Evolutionary conservation across 2,329 filamentous ascomycete genomes (phyloP).

Genomic region (Chaetomiaceae sp.): DNA sequence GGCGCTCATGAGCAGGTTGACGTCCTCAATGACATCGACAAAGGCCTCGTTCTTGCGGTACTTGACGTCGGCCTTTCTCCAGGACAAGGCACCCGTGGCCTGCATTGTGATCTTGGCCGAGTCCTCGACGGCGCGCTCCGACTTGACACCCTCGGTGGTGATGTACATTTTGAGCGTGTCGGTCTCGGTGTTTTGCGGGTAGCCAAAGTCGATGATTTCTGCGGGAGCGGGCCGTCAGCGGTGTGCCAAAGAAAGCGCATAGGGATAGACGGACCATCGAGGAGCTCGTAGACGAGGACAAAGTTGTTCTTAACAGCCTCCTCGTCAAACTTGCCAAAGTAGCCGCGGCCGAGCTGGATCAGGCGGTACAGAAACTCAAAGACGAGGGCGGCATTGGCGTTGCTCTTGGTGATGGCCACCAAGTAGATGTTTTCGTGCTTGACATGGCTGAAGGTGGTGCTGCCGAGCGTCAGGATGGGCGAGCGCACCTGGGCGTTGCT

Average conservation of each 20-base stretch:
- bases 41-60: slow-evolving; percentile 99
- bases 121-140: slow-evolving; percentile 78
- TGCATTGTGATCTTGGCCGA: slow-evolving; percentile 99
- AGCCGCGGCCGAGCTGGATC: slow-evolving; percentile 84
- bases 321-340: slow-evolving; percentile 99
- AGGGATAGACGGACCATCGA: slow-evolving; percentile 63
- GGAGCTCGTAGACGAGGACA: slow-evolving; percentile 92
- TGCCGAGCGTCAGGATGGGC: slow-evolving; percentile 92
- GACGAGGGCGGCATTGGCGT: slow-evolving; percentile 95
- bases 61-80: slow-evolving; percentile 95
- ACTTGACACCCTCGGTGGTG: slow-evolving; percentile 97
- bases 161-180: slow-evolving; percentile 99
- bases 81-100: slow-evolving; percentile 92
- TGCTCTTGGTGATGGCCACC: slow-evolving; percentile 96
- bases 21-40: slow-evolving; percentile 98
- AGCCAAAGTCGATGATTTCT: slow-evolving; percentile 99
- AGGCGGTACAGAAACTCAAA: slow-evolving; percentile 97
- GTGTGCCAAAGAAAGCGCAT: background rate
- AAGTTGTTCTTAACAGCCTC: slow-evolving; percentile 99
- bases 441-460: slow-evolving; percentile 98
- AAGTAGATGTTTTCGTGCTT: slow-evolving; percentile 99
- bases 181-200: slow-evolving; percentile 97
- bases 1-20: slow-evolving; percentile 98
- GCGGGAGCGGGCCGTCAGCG: slow-evolving; percentile 16
- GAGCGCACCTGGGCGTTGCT: slow-evolving; percentile 97